phyloP scores from a whole-genome alignment of 2,329 filamentous ascomycete species.

The Aaosphaeria pasadenensis region DNA sequence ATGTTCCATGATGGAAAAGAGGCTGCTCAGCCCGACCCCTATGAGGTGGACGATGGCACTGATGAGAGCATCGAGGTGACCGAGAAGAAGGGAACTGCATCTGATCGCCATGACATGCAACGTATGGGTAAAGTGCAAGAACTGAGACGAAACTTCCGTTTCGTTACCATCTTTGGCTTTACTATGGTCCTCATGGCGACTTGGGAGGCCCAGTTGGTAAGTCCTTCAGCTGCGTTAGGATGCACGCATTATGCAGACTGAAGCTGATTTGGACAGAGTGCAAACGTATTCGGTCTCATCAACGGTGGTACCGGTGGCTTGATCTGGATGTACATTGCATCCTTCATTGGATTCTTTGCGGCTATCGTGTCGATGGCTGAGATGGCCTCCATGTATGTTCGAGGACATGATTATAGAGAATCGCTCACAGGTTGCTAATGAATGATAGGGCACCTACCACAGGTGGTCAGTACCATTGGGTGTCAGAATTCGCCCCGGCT shows the following conservation, averaged over 20 bases:
- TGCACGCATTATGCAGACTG: conserved; percentile 2
- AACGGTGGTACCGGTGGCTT: conserved; percentile 25
- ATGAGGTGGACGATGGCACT: conserved; percentile 1
- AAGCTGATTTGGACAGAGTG: conserved; percentile 12
- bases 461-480: conserved; percentile 29
- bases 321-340: conserved; percentile 22
- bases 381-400: conserved; percentile 24
- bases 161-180: conserved; percentile 25
- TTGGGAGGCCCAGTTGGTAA: conserved; percentile 22
- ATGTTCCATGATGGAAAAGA: conserved; percentile 1
- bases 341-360: conserved; percentile 18
- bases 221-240: background rate
- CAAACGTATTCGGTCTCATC: conserved; percentile 8
- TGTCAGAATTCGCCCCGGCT: conserved; percentile 23
- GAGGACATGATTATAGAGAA: background rate
- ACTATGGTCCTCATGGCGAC: conserved; percentile 25
- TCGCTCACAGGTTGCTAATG: background rate
- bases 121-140: conserved; percentile 28
- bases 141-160: conserved; percentile 21
- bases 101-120: conserved; percentile 22
- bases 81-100: conserved; percentile 17
- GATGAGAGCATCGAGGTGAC: conserved; percentile 6
- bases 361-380: conserved; percentile 24
- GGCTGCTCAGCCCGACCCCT: background rate
- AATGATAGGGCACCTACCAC: conserved; percentile 17